phyloP scores from a whole-genome alignment of 2,329 filamentous ascomycete genomes.

The Pseudophaeomoniella oleicola region DNA sequence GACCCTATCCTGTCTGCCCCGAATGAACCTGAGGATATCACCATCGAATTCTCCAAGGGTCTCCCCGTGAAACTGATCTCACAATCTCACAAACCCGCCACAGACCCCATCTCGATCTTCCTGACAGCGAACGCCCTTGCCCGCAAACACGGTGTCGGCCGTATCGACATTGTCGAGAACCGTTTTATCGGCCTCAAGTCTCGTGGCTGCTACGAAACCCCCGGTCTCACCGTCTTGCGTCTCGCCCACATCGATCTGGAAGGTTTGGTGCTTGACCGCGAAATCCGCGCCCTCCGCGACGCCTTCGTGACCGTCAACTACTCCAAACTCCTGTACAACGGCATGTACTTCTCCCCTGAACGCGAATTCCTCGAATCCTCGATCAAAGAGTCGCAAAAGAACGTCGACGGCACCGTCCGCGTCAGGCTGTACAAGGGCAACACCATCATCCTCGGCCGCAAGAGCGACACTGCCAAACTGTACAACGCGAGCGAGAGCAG shows the following conservation, averaged over 20 bases:
- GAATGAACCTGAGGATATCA: constrained; percentile 56
- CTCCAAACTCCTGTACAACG: constrained; percentile 45
- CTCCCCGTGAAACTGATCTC: constrained; percentile 54
- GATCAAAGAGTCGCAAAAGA: constrained; percentile 44
- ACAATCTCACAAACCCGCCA: constrained; percentile 44
- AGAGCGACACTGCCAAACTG: constrained; percentile 52
- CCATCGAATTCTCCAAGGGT: constrained; percentile 58
- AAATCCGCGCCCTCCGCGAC: constrained; percentile 55
- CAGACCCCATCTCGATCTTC: constrained; percentile 60
- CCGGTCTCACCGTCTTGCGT: constrained; percentile 40
- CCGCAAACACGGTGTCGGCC: constrained; percentile 57
- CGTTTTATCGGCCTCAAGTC: constrained; percentile 68
- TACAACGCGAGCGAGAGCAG: constrained; percentile 51
- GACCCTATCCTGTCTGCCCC: constrained; percentile 28
- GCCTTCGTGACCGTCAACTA: constrained; percentile 55
- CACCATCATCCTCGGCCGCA: constrained; percentile 44
- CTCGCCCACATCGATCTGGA: constrained; percentile 47
- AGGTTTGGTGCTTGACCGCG: constrained; percentile 53
- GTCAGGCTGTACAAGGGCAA: constrained; percentile 53
- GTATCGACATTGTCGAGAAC: constrained; percentile 74
- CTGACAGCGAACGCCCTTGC: constrained; percentile 30
- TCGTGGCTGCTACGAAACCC: constrained; percentile 66
- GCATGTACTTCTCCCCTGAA: constrained; percentile 54
- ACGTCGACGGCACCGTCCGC: constrained; percentile 47
- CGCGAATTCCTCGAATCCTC: constrained; percentile 56